Evolutionary conservation across 345 rosid genomes (phyloP).

Genomic region (thale cress (Arabidopsis thaliana)): DNA sequence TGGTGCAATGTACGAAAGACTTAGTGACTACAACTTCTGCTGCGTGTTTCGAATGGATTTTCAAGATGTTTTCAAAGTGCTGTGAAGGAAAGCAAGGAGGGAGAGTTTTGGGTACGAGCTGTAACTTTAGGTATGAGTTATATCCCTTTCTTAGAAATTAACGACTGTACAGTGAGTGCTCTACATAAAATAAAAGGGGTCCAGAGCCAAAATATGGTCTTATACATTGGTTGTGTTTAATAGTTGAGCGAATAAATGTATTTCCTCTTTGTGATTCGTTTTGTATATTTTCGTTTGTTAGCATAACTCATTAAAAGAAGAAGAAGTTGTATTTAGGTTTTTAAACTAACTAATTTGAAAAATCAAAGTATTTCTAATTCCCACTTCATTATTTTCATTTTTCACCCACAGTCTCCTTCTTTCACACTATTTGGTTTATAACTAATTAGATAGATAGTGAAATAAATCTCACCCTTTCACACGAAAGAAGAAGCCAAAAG

Average conservation of each 20-base stretch:
- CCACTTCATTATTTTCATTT: too few relatives aligned
- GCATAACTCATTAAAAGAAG: neutral
- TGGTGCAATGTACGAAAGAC: constrained; percentile 50
- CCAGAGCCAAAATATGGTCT: neutral
- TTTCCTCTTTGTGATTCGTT: neutral
- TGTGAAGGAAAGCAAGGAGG: constrained; percentile 25
- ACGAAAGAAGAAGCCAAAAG: too few relatives aligned
- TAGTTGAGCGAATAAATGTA: neutral
- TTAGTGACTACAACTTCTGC: neutral
- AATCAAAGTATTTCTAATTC: too few relatives aligned
- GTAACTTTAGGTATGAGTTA: constrained; percentile 11
- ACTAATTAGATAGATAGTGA: too few relatives aligned
- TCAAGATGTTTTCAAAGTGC: constrained; percentile 7
- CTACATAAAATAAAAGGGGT: neutral
- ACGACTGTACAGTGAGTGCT: neutral
- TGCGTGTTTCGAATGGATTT: neutral
- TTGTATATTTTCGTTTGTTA: neutral
- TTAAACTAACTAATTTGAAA: too few relatives aligned
- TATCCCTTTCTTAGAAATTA: constrained; percentile 24
- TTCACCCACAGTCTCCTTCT: too few relatives aligned
- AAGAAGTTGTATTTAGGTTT: too few relatives aligned
- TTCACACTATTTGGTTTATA: too few relatives aligned
- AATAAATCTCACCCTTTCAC: too few relatives aligned
- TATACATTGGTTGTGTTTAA: neutral
- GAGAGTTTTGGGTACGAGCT: constrained; percentile 4